Percentiles rank a stretch among this genome's conserved stretches.
These are phyloP conservation scores for thale cress (Arabidopsis thaliana) DNA, from an alignment of 345 rosid genomes.

Conservation along the genomic window TAIR10.1 NC_003070.9:1248001-1248500, in stretches of 20 bases:
- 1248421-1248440: conserved; percentile 49
- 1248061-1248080: not conserved
- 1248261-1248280: conserved; percentile 84
- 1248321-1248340: conserved; percentile 75
- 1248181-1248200: conserved; percentile 89
- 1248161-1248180: conserved; percentile 85
- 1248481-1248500: conserved; percentile 17
- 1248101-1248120: conserved; percentile 69
- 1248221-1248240: conserved; percentile 86
- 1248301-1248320: conserved; percentile 88
- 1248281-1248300: conserved; percentile 97
- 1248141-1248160: conserved; percentile 66
- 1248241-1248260: conserved; percentile 69
- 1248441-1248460: conserved; percentile 35
- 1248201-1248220: conserved; percentile 78
- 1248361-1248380: conserved; percentile 30
- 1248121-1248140: conserved; percentile 81
- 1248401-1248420: conserved; percentile 33
- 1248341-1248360: conserved; percentile 59
- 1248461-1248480: conserved; percentile 36
- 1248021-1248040: not conserved
- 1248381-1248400: conserved; percentile 45
- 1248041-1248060: not conserved
- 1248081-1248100: not conserved
- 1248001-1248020: conserved; percentile 50